Conservation (phyloP, 1,284 basidiomycete species). For the Trichosporon coremiiforme region DNA sequence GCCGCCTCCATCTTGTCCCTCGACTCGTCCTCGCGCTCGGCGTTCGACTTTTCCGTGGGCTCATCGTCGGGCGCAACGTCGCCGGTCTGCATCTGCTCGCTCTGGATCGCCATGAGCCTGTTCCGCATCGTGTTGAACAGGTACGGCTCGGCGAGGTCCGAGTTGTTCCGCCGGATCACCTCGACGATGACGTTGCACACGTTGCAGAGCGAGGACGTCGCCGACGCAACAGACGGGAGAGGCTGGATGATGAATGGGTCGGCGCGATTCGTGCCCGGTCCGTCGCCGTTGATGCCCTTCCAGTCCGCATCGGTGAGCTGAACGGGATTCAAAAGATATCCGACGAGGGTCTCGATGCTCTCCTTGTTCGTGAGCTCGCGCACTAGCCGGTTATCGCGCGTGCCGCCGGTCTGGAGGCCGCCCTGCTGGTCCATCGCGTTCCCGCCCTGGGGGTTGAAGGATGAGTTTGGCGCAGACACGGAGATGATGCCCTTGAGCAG, state of each 20-base stretch:
- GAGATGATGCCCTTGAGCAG: slow-evolving; percentile 93
- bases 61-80: slow-evolving; percentile 43
- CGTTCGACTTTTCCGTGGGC: slow-evolving; percentile 60
- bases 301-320: slow-evolving; percentile 50
- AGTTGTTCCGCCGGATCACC: slow-evolving; percentile 97
- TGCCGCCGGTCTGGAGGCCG: slow-evolving; percentile 35
- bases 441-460: slow-evolving; percentile 62
- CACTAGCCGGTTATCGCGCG: slow-evolving; percentile 73
- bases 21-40: slow-evolving; percentile 61
- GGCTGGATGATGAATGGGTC: slow-evolving; percentile 51
- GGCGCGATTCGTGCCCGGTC: slow-evolving; percentile 31
- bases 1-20: slow-evolving; percentile 73
- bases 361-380: slow-evolving; percentile 81
- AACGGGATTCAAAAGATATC: slow-evolving; percentile 78
- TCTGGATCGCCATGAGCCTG: slow-evolving; percentile 72
- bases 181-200: slow-evolving; percentile 91
- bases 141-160: slow-evolving; percentile 97
- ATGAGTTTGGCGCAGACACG: slow-evolving; percentile 78
- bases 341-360: slow-evolving; percentile 72
- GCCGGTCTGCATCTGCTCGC: slow-evolving; percentile 24
- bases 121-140: slow-evolving; percentile 94
- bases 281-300: slow-evolving; percentile 36
- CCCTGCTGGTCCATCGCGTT: slow-evolving; percentile 62
- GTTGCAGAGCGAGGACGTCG: slow-evolving; percentile 84
- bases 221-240: slow-evolving; percentile 70